Evolutionary conservation across 495 filamentous ascomycete species (phyloP).

Genomic region (Aspergillus homomorphus): DNA sequence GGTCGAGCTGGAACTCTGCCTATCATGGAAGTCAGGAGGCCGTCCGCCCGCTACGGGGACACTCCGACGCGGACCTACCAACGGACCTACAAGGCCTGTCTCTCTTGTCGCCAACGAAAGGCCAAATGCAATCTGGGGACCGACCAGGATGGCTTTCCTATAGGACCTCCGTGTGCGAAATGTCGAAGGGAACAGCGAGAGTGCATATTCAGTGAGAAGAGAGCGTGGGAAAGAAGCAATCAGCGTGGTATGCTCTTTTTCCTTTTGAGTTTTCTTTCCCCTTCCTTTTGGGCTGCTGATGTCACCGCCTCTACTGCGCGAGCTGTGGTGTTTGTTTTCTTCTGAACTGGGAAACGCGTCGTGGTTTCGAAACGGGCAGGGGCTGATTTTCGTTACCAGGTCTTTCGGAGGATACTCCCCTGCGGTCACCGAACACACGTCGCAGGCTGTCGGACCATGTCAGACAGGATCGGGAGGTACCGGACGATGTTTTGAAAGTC

Average conservation of each 20-base stretch:
- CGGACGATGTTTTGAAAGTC: slow-evolving; percentile 6
- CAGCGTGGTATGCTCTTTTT: slow-evolving; percentile 38
- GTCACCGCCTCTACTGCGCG: neutral
- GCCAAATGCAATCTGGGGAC: slow-evolving; percentile 46
- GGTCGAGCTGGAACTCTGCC: slow-evolving; percentile 15
- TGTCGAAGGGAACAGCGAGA: slow-evolving; percentile 88
- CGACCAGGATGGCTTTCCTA: slow-evolving; percentile 73
- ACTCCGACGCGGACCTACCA: slow-evolving; percentile 39
- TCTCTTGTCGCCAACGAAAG: slow-evolving; percentile 47
- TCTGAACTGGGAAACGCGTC: neutral
- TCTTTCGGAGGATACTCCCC: slow-evolving; percentile 8
- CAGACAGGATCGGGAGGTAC: slow-evolving; percentile 4
- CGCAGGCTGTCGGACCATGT: slow-evolving; percentile 6
- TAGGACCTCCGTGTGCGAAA: slow-evolving; percentile 88
- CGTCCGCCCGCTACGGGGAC: slow-evolving; percentile 23
- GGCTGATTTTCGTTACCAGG: slow-evolving; percentile 6
- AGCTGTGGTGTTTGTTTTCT: neutral
- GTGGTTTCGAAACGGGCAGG: neutral
- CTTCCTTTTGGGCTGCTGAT: slow-evolving; percentile 6
- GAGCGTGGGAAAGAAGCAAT: slow-evolving; percentile 44
- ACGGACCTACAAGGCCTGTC: slow-evolving; percentile 50
- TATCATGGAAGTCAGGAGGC: slow-evolving; percentile 40
- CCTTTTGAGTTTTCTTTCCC: too few species aligned
- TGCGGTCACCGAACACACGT: slow-evolving; percentile 4
- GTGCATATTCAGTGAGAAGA: slow-evolving; percentile 88